Base-by-base conservation (phyloP, 148 eudicot genomes). In the Silene conica region DNA sequence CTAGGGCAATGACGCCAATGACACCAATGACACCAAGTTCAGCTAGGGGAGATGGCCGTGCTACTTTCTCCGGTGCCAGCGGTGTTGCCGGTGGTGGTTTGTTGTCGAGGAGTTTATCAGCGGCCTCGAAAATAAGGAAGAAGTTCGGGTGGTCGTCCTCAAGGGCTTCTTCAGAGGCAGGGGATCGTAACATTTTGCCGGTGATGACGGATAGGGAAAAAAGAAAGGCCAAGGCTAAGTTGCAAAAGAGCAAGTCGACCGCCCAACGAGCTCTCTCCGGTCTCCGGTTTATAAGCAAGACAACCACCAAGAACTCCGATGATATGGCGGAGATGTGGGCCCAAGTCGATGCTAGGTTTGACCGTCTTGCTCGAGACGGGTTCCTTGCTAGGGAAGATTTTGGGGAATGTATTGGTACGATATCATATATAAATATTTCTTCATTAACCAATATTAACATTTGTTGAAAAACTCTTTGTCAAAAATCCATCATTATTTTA, bases 401-500 rank as follows among this genome's bases (percentile, higher is more conserved):
- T 71, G 99, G 91, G n/a, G 96, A 90, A 71, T 92, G 97, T 84
- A 95, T 95, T 56, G 99, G 99, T 93, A 46, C 0, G 73, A 63
- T 26, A n/a, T n/a, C n/a, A n/a, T n/a, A n/a, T n/a, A 28, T 28
- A 28, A 13, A 61, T 73, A 18, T 13, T 18, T 41, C 48, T 41
- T 14, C 41, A 34, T 3, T 34, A 34, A 34, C 41, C 41, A 34
- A 34, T n/a, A n/a, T n/a, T n/a, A n/a, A n/a, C 43, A 38, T 38
- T 38, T 38, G 0, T 38, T 38, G 8, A 38, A 38, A 38, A 38
- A 3, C 9, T 38, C n/a, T 50, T 50, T 0, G 16, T 15, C 55
- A 18, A 50, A 50, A 3, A 50, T 50, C 55, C 5, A 13, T 50
- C 55, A 50, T 50, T 48, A 46, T 46, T 46, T 3, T 14, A 48